Conservation (phyloP, 169 alveolate species). For the Eimeria acervulina region DNA sequence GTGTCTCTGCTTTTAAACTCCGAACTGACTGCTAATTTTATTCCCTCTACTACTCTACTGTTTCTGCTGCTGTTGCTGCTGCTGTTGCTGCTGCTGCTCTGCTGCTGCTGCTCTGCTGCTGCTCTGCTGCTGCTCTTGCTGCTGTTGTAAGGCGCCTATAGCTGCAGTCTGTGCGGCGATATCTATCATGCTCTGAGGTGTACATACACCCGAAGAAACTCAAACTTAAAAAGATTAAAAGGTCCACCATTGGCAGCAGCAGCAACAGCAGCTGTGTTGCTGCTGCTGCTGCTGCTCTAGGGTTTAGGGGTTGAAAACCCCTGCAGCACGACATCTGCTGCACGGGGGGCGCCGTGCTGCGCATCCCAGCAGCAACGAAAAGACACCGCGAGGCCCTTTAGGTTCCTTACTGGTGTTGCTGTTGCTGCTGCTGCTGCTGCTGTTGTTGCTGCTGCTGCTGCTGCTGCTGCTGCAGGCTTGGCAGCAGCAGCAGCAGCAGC, state of each 20-base stretch:
- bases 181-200: too few relatives aligned
- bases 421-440: slow-evolving; percentile 18
- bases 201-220: background rate
- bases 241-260: background rate
- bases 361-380: background rate
- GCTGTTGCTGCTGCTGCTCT: too few relatives aligned
- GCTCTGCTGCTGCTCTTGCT: background rate
- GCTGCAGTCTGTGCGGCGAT: too few relatives aligned
- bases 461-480: background rate
- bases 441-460: slow-evolving; percentile 33
- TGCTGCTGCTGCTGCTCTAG: slow-evolving; percentile 17
- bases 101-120: background rate
- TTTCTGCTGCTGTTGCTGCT: too few relatives aligned
- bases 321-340: background rate
- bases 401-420: background rate
- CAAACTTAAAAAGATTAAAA: background rate
- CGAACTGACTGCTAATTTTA: too few relatives aligned
- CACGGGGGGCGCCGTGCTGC: background rate
- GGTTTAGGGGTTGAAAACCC: background rate
- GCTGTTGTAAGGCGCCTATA: too few relatives aligned
- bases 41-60: too few relatives aligned
- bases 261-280: slow-evolving; percentile 16
- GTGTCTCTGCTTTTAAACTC: too few relatives aligned
- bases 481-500: background rate
- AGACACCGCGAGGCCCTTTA: background rate